Conservation (phyloP, 305 asterid species). For the Fraxinus greggii region DNA sequence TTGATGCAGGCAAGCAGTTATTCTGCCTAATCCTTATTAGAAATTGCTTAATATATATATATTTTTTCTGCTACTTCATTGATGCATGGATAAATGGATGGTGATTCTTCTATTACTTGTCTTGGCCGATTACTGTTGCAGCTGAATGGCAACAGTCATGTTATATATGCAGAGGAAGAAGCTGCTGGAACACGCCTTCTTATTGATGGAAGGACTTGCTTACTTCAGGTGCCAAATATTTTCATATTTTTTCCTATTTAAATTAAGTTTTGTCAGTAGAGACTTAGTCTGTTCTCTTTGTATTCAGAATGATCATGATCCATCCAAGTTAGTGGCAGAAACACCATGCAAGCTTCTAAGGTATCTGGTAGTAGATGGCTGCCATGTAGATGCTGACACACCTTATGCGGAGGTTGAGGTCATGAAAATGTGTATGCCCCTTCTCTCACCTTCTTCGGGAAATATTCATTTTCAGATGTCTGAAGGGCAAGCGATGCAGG, state of each 20-base stretch:
- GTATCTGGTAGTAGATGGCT: conserved; percentile 69
- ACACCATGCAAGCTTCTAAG: conserved; percentile 97
- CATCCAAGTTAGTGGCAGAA: conserved; percentile 93
- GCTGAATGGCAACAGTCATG: conserved; percentile 95
- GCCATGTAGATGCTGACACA: conserved; percentile 90
- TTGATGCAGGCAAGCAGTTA: conserved; percentile 81
- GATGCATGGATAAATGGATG: conserved; percentile 12
- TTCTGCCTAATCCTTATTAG: conserved; percentile 19
- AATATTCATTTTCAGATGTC: conserved; percentile 74
- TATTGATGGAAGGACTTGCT: conserved; percentile 97
- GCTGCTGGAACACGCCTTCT: conserved; percentile 99
- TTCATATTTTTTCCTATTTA: conserved; percentile 18
- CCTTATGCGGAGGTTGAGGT: conserved; percentile 99
- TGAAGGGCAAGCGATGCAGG: conserved; percentile 99
- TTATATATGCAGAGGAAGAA: conserved; percentile 95
- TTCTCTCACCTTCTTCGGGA: conserved; percentile 97
- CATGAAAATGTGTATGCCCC: conserved; percentile 99
- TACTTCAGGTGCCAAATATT: conserved; percentile 65
- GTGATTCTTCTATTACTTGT: conserved; percentile 13
- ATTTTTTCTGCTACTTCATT: conserved; percentile 3
- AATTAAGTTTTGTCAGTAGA: conserved; percentile 9
- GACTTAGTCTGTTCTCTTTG: conserved; percentile 5
- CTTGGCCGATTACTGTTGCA: conserved; percentile 44
- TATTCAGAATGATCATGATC: conserved; percentile 94
- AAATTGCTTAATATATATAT: conserved; percentile 8